Evolutionary conservation across 1,284 basidiomycete species (phyloP).

Genomic region (Xanthoconium separans): DNA sequence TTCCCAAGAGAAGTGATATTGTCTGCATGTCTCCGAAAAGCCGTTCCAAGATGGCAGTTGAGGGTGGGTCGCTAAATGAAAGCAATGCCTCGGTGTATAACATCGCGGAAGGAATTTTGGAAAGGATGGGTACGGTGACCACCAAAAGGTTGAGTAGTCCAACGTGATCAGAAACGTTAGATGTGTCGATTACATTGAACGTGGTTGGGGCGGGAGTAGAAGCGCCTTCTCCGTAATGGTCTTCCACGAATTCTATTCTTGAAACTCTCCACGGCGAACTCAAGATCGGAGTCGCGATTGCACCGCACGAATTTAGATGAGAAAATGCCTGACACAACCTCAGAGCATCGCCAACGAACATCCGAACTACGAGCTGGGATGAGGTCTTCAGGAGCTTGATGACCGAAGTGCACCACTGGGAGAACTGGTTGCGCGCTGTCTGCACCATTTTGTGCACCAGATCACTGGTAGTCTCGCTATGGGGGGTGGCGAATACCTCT

Average conservation of each 20-base stretch:
- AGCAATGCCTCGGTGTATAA: slow-evolving; percentile 45
- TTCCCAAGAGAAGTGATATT: slow-evolving; percentile 41
- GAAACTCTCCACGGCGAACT: slow-evolving; percentile 38
- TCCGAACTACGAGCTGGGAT: slow-evolving; percentile 24
- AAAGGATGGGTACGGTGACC: slow-evolving; percentile 38
- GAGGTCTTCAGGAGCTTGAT: slow-evolving; percentile 11
- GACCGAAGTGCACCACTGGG: slow-evolving; percentile 25
- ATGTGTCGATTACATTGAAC: slow-evolving; percentile 57
- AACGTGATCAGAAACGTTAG: slow-evolving; percentile 49
- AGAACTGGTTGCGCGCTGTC: slow-evolving; percentile 21
- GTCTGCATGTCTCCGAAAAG: slow-evolving; percentile 41
- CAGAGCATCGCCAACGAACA: slow-evolving; percentile 36
- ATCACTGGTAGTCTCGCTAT: slow-evolving; percentile 1
- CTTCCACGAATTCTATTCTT: slow-evolving; percentile 35
- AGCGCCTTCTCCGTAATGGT: slow-evolving; percentile 32
- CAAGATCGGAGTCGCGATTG: slow-evolving; percentile 29
- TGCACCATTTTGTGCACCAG: slow-evolving; percentile 22
- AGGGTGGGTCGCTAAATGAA: slow-evolving; percentile 25
- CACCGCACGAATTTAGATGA: slow-evolving; percentile 16
- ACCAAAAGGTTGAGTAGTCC: slow-evolving; percentile 52
- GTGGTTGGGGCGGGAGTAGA: slow-evolving; percentile 33
- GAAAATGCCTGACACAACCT: slow-evolving; percentile 32
- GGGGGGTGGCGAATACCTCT: slow-evolving; percentile 28
- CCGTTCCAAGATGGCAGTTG: slow-evolving; percentile 32
- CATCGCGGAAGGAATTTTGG: slow-evolving; percentile 27